Evolutionary conservation across 2,329 filamentous ascomycete species (phyloP).

Genomic region (Daldinia sp.): DNA sequence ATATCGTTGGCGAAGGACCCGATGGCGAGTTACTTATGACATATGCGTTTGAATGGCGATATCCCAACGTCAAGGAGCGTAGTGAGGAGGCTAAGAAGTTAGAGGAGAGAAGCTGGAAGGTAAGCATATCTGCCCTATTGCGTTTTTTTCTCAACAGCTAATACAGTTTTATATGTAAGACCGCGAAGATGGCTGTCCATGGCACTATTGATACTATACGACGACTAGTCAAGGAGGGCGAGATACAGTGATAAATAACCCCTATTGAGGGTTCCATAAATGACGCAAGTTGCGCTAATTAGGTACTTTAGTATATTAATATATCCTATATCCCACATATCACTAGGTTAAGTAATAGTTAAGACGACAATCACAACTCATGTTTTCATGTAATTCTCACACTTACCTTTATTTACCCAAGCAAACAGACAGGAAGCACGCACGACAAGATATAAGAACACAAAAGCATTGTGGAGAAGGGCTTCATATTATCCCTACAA

Average conservation of each 20-base stretch:
- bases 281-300: too few species aligned
- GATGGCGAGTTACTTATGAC: slow-evolving; percentile 48
- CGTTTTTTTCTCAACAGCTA: not conserved
- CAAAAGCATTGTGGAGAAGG: too few species aligned
- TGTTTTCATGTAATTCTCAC: too few species aligned
- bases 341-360: too few species aligned
- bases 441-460: too few species aligned
- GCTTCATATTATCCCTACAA: too few species aligned
- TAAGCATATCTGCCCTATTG: slow-evolving; percentile 16
- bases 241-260: slow-evolving; percentile 31
- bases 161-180: slow-evolving; percentile 20
- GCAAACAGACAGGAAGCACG: too few species aligned
- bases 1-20: slow-evolving; percentile 45
- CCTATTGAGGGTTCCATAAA: not conserved
- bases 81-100: slow-evolving; percentile 41
- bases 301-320: too few species aligned
- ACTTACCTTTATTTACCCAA: too few species aligned
- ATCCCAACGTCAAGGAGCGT: slow-evolving; percentile 42
- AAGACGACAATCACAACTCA: too few species aligned
- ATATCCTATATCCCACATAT: too few species aligned
- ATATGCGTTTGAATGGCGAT: slow-evolving; percentile 50
- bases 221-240: slow-evolving; percentile 40
- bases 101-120: slow-evolving; percentile 43
- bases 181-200: slow-evolving; percentile 45
- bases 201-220: slow-evolving; percentile 46